phyloP scores from a whole-genome alignment of 2,329 filamentous ascomycete species.

The Fusarium verrucosum region DNA sequence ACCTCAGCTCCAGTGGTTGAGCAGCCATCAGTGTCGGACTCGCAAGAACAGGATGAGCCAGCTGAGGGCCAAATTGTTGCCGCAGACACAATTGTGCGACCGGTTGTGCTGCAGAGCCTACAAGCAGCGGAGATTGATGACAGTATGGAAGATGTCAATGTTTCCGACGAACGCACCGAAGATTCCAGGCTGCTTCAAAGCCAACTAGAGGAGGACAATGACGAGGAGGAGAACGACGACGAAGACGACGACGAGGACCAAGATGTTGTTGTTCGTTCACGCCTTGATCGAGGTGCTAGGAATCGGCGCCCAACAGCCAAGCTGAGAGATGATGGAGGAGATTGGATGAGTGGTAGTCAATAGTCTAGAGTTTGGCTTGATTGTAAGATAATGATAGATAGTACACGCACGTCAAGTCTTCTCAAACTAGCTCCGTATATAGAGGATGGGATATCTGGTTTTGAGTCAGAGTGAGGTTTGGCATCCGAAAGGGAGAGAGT shows the following conservation, averaged over 20 bases:
- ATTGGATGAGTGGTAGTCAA: constrained; percentile 21
- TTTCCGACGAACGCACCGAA: constrained; percentile 44
- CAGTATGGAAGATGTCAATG: constrained; percentile 44
- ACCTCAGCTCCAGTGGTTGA: constrained; percentile 1
- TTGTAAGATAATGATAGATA: constrained; percentile 18
- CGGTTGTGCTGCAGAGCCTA: not conserved
- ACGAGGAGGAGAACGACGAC: constrained; percentile 46
- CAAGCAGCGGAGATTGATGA: constrained; percentile 13
- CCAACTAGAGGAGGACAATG: constrained; percentile 40
- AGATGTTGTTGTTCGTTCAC: constrained; percentile 45
- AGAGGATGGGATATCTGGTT: constrained; percentile 11
- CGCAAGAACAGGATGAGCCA: constrained; percentile 15
- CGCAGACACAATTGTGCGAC: constrained; percentile 21
- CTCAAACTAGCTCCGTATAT: constrained; percentile 3
- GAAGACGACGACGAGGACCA: constrained; percentile 47
- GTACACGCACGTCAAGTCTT: not conserved
- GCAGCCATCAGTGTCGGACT: constrained; percentile 2
- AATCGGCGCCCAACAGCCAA: constrained; percentile 50
- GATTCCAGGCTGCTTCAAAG: constrained; percentile 23
- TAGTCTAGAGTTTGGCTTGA: constrained; percentile 5
- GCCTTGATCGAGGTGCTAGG: constrained; percentile 41
- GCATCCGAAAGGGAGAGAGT: constrained; percentile 1
- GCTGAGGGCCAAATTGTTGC: constrained; percentile 24
- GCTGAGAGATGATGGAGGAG: constrained; percentile 49
- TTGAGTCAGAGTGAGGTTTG: not conserved